Percentiles rank a stretch among this genome's conserved stretches.
phyloP scores from a whole-genome alignment of 2,329 filamentous ascomycete genomes.

The Claviceps pazoutovae region DNA sequence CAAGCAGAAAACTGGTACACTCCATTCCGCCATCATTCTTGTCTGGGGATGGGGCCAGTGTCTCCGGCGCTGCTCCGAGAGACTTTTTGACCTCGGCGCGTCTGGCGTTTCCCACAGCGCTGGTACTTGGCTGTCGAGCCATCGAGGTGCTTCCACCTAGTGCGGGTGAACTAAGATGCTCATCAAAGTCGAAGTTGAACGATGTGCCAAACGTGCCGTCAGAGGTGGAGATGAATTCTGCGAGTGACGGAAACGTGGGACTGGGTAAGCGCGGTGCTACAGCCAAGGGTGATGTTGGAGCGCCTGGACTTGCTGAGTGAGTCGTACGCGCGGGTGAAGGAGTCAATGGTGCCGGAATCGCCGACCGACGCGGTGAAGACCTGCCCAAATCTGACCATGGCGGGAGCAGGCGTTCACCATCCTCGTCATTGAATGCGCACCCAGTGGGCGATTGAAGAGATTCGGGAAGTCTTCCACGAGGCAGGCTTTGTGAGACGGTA shows the following conservation, averaged over 20 bases:
- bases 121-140: constrained; percentile 2
- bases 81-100: constrained; percentile 20
- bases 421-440: not conserved
- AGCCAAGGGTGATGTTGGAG: constrained; percentile 16
- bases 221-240: constrained; percentile 20
- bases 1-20: too few species aligned
- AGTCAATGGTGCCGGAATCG: constrained; percentile 21
- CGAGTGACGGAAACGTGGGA: constrained; percentile 22
- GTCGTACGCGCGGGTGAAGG: constrained; percentile 8
- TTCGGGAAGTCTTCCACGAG: constrained; percentile 18
- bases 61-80: constrained; percentile 17
- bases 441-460: constrained; percentile 6
- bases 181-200: constrained; percentile 16
- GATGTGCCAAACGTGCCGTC: constrained; percentile 18
- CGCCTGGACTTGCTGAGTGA: constrained; percentile 3
- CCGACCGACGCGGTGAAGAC: constrained; percentile 17
- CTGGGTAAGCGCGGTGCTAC: constrained; percentile 20
- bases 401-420: not conserved
- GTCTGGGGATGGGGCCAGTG: constrained; percentile 11
- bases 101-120: constrained; percentile 4
- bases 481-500: constrained; percentile 20
- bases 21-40: not conserved
- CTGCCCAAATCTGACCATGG: constrained; percentile 14
- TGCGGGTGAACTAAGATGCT: not conserved
- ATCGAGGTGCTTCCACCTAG: constrained; percentile 2